phyloP scores from a whole-genome alignment of 768 basidiomycete species.

The Tulasnella sp. region DNA sequence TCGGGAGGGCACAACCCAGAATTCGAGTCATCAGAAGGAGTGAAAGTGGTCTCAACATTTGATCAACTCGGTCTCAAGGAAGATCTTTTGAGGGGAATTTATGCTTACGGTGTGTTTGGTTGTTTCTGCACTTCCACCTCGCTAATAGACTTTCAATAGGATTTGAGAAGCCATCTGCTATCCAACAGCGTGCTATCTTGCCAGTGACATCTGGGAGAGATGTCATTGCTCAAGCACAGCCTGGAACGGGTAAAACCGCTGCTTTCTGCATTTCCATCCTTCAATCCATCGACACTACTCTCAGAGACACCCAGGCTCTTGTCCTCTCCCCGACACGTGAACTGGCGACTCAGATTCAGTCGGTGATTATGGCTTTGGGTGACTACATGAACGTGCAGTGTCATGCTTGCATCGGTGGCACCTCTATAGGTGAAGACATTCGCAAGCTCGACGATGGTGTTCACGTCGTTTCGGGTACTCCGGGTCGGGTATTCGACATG shows the following conservation, averaged over 20 bases:
- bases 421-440: constrained; percentile 94
- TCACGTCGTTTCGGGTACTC: constrained; percentile 94
- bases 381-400: constrained; percentile 99
- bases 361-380: constrained; percentile 86
- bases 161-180: constrained; percentile 97
- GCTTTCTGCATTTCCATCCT: constrained; percentile 97
- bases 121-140: constrained; percentile 5
- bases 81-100: constrained; percentile 90
- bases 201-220: constrained; percentile 93
- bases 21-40: constrained; percentile 88
- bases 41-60: constrained; percentile 67
- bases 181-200: constrained; percentile 82
- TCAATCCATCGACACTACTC: constrained; percentile 90
- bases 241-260: constrained; percentile 98
- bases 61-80: constrained; percentile 88
- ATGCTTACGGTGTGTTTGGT: constrained; percentile 73
- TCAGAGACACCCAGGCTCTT: constrained; percentile 91
- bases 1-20: constrained; percentile 87
- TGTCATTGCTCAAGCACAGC: constrained; percentile 98
- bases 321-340: constrained; percentile 97
- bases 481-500: constrained; percentile 98
- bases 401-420: constrained; percentile 96
- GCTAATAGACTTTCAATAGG: constrained; percentile 36
- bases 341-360: constrained; percentile 97
- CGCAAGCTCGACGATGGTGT: constrained; percentile 94